Base-by-base conservation (phyloP, 2,329 filamentous ascomycete species). In the Exophiala oligosperma region DNA sequence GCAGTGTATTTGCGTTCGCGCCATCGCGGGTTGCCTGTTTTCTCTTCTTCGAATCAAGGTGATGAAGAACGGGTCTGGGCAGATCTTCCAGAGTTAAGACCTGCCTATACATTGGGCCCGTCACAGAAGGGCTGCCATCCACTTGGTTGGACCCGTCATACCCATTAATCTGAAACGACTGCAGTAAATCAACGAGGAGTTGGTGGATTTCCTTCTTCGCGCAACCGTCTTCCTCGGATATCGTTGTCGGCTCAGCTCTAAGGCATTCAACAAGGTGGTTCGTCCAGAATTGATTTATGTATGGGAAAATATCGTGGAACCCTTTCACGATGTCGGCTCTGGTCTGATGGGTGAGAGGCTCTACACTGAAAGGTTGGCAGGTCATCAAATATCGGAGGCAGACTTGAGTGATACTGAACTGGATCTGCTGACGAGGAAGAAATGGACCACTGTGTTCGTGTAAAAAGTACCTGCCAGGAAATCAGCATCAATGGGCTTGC, bases 231-330 rank as follows among this genome's bases (percentile, higher is more conserved):
- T 41, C 38, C 5, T n/a, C 38, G 17, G 38, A 41, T 14, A 41
- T 14, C 12, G 4, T 21, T n/a, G 12, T 14, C 4, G 12, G 12
- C 38, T 8, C 70, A 8, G 4, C 37, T 38, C 46, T 29, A 9
- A 49, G 8, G 28, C 28, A 49, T 21, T 41, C 38, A 5, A 41
- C 38, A 7, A 41, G 38, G 48, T 50, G 48, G 11, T 26, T 14
- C 14, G 32, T 3, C 48, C 48, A 50, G 29, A 38, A 50, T 38
- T 40, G 14, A 35, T 50, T 12, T 74, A 12, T 50, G 46, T 3
- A 70, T 70, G 3, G 65, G 63, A 57, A 71, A 52, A 72, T 68
- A 61, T 40, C 48, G 55, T 53, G 26, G 37, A 26, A 9, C 24
- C 43, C 54, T 37, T 49, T 53, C 53, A 24, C 7, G 21, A 7